Evolutionary conservation across 106 monocot species (phyloP).

Genomic region (Dendrobium chrysotoxum): DNA sequence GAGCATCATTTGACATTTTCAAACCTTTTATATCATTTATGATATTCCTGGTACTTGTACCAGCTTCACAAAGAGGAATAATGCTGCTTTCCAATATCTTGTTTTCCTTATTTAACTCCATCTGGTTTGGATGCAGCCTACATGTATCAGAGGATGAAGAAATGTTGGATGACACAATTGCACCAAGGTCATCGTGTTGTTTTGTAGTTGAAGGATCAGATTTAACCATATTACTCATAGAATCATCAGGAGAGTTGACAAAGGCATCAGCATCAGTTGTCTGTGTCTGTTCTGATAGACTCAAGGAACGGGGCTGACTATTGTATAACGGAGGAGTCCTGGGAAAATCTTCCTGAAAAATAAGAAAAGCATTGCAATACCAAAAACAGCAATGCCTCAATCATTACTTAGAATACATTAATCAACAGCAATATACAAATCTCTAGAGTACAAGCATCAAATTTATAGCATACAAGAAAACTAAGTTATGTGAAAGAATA

Average conservation of each 20-base stretch:
- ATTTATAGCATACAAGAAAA: not conserved
- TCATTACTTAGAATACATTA: not conserved
- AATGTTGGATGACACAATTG: conserved; percentile 13
- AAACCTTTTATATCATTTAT: conserved; percentile 48
- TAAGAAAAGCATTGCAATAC: not conserved
- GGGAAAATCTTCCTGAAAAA: conserved; percentile 69
- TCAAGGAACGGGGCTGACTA: conserved; percentile 30
- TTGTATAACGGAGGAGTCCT: conserved; percentile 51
- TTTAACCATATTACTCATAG: conserved; percentile 14
- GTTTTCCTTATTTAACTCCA: conserved; percentile 9
- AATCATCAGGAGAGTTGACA: conserved; percentile 19
- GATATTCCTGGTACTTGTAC: conserved; percentile 25
- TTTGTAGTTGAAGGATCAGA: conserved; percentile 14
- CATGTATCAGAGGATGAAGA: conserved; percentile 17
- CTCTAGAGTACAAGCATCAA: not conserved
- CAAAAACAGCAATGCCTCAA: not conserved
- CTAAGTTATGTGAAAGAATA: not conserved
- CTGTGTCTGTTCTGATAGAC: conserved; percentile 26
- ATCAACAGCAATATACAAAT: not conserved
- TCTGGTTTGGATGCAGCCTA: conserved; percentile 10
- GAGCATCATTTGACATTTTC: conserved; percentile 33
- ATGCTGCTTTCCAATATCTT: conserved; percentile 10
- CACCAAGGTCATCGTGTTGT: conserved; percentile 7
- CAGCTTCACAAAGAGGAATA: conserved; percentile 4
- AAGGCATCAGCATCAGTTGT: conserved; percentile 16